phyloP scores from a whole-genome alignment of 2,329 filamentous ascomycete species.

The Emergomyces africanus region DNA sequence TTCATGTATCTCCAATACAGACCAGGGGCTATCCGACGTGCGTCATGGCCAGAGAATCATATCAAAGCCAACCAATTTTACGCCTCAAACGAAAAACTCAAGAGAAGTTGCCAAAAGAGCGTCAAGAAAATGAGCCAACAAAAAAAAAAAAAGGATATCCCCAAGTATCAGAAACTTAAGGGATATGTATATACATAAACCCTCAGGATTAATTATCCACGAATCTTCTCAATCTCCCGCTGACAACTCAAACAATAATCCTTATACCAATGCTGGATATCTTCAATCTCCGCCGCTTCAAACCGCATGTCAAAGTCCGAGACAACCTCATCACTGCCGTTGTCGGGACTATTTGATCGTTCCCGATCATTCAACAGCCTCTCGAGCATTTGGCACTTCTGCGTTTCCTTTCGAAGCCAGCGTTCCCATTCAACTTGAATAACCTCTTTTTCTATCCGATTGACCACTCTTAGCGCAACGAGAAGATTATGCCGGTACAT shows the following conservation, averaged over 20 bases:
- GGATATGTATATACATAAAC: constrained; percentile 3
- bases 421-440: constrained; percentile 83
- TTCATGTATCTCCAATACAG: too few relatives aligned
- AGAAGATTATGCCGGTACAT: constrained; percentile 79
- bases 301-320: constrained; percentile 19
- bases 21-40: too few relatives aligned
- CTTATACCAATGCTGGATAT: constrained; percentile 44
- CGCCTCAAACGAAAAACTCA: too few relatives aligned
- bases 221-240: constrained; percentile 26
- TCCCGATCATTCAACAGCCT: constrained; percentile 28
- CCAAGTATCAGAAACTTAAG: neutral
- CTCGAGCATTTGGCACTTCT: constrained; percentile 55
- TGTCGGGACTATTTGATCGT: constrained; percentile 12
- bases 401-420: constrained; percentile 71
- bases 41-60: too few relatives aligned
- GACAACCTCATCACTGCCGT: constrained; percentile 13
- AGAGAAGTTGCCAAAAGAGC: neutral
- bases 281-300: constrained; percentile 24
- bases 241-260: constrained; percentile 52
- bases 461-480: constrained; percentile 81
- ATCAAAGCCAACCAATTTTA: neutral
- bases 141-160: constrained; percentile 9
- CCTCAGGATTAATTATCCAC: constrained; percentile 13
- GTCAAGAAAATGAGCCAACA: neutral
- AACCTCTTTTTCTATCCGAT: constrained; percentile 77